Evolutionary conservation across 2,329 filamentous ascomycete genomes (phyloP).

Genomic region (Xylariomycetidae sp.): DNA sequence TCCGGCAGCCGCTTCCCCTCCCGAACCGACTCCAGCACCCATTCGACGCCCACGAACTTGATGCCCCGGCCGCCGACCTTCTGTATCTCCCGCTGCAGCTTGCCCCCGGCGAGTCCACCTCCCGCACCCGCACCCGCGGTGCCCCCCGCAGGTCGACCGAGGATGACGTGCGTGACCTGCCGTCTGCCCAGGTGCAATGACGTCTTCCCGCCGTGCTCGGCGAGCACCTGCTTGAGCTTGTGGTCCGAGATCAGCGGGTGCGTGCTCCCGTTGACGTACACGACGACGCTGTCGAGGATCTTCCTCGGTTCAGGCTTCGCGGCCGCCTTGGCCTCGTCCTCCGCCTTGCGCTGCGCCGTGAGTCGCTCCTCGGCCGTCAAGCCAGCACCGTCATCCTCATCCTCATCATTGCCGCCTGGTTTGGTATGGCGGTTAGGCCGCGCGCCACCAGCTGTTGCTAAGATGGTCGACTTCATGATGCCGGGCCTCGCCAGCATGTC

Average conservation of each 20-base stretch:
- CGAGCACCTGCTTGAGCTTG: constrained; percentile 73
- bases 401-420: constrained; percentile 6
- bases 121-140: constrained; percentile 52
- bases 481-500: constrained; percentile 50
- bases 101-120: constrained; percentile 70
- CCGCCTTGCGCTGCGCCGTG: constrained; percentile 24
- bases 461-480: constrained; percentile 30
- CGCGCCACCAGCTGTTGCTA: constrained; percentile 11
- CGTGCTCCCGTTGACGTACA: constrained; percentile 88
- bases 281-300: constrained; percentile 66
- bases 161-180: constrained; percentile 79
- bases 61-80: constrained; percentile 63
- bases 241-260: constrained; percentile 79
- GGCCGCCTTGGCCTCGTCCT: constrained; percentile 35
- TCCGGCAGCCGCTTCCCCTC: constrained; percentile 71
- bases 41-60: constrained; percentile 77
- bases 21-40: constrained; percentile 81
- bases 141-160: constrained; percentile 53
- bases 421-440: background rate
- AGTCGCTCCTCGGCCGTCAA: constrained; percentile 21
- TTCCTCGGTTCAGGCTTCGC: constrained; percentile 37
- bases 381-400: constrained; percentile 1
- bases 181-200: constrained; percentile 67
- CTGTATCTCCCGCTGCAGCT: constrained; percentile 76
- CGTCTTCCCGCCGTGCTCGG: constrained; percentile 66